Percentiles rank a stretch among this genome's conserved stretches.
These are phyloP conservation scores for Saturnispora bothae DNA, from an alignment of 805 yeast species.

Conservation along the genomic window DNA sequence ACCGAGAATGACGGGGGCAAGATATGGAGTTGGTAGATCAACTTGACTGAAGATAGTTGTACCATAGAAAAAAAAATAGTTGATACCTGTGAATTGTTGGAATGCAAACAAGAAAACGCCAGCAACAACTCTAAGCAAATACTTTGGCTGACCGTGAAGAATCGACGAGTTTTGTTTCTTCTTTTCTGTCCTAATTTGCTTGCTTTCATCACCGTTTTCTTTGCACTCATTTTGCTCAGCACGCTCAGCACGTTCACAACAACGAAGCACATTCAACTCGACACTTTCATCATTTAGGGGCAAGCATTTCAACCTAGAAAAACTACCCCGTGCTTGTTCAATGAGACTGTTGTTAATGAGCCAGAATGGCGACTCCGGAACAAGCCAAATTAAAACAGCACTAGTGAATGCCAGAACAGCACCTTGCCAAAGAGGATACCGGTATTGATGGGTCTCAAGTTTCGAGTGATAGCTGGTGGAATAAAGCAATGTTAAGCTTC, in stretches of 20 bases:
- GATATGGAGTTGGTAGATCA: constrained; percentile 43
- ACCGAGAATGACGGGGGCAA: constrained; percentile 46
- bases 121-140: constrained; percentile 20
- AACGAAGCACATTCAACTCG: neutral
- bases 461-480: constrained; percentile 11
- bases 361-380: constrained; percentile 29
- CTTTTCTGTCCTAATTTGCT: neutral
- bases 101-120: constrained; percentile 23
- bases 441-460: constrained; percentile 14
- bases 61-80: constrained; percentile 59
- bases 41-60: constrained; percentile 44
- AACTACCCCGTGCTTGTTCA: constrained; percentile 13
- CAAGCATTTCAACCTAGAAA: constrained; percentile 17
- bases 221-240: neutral
- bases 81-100: constrained; percentile 52
- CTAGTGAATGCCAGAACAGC: constrained; percentile 9
- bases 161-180: constrained; percentile 12
- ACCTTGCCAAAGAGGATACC: constrained; percentile 17
- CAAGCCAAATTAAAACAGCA: constrained; percentile 17
- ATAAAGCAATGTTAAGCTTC: constrained; percentile 19
- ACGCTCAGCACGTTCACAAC: neutral
- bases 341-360: constrained; percentile 11
- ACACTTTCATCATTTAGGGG: constrained; percentile 17
- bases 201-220: neutral
- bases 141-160: constrained; percentile 23